These are phyloP conservation scores for Calonectria ilicicola DNA, from an alignment of 2,329 filamentous ascomycete species.

Conservation along the genomic window DNA sequence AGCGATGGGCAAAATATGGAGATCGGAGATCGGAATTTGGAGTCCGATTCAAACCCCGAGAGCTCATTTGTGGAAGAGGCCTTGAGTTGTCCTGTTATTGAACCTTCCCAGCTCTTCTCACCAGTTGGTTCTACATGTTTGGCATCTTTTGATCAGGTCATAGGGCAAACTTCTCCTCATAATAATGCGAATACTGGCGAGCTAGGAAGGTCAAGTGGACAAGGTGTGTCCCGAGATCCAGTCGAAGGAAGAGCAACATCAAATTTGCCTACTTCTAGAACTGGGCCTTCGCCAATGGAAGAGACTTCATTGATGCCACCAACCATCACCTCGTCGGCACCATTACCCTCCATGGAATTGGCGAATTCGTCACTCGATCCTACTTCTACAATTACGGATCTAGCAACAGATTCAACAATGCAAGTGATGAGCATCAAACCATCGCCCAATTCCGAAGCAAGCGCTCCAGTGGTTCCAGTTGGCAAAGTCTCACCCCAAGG, in stretches of 20 bases:
- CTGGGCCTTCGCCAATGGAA: slow-evolving; percentile 23
- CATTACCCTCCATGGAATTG: slow-evolving; percentile 30
- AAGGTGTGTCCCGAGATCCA: slow-evolving; percentile 14
- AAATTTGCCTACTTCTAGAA: slow-evolving; percentile 21
- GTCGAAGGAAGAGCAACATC: slow-evolving; percentile 24
- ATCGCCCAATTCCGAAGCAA: slow-evolving; percentile 20
- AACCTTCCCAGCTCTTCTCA: slow-evolving; percentile 4
- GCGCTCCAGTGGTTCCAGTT: slow-evolving; percentile 9
- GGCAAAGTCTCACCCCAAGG: slow-evolving; percentile 31
- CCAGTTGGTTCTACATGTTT: slow-evolving; percentile 21
- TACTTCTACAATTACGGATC: slow-evolving; percentile 22
- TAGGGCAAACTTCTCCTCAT: neutral
- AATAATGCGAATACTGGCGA: slow-evolving; percentile 9
- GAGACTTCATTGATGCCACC: slow-evolving; percentile 24
- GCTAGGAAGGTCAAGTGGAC: slow-evolving; percentile 6
- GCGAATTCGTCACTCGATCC: slow-evolving; percentile 31
- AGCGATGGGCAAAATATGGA: slow-evolving; percentile 2
- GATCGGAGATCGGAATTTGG: neutral
- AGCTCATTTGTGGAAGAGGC: neutral
- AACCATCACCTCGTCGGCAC: slow-evolving; percentile 26
- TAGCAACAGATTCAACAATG: slow-evolving; percentile 19
- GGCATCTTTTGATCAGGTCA: slow-evolving; percentile 15
- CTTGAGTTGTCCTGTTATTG: neutral
- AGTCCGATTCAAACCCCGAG: neutral
- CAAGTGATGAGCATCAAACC: slow-evolving; percentile 29